Evolutionary conservation across 345 rosid species (phyloP).

Genomic region (Brassica nigra): DNA sequence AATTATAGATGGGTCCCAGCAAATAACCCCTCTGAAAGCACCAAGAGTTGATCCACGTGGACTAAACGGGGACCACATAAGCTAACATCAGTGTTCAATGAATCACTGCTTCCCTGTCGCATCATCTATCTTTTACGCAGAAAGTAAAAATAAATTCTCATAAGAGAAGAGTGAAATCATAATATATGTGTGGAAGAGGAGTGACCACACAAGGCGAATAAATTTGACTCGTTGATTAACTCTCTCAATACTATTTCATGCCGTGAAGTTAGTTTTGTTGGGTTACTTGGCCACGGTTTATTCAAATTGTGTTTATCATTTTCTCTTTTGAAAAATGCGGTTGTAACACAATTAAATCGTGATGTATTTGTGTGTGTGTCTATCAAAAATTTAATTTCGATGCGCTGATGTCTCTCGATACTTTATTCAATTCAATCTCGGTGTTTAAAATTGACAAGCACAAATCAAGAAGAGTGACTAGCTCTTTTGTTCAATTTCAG

Average conservation of each 20-base stretch:
- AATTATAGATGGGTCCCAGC: conserved; percentile 33
- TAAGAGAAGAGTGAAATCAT: conserved; percentile 24
- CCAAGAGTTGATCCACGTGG: conserved; percentile 32
- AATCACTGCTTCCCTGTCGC: conserved; percentile 35
- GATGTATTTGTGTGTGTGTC: conserved; percentile 1
- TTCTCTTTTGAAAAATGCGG: neutral
- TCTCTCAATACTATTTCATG: conserved; percentile 5
- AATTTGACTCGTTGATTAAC: conserved; percentile 13
- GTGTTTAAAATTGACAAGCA: neutral
- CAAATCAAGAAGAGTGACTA: neutral
- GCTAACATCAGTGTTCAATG: conserved; percentile 31
- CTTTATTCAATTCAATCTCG: neutral
- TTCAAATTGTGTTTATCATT: neutral
- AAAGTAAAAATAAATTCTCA: conserved; percentile 6
- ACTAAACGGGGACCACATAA: conserved; percentile 19
- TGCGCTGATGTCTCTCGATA: neutral
- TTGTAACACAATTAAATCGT: neutral
- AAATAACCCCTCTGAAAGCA: conserved; percentile 12
- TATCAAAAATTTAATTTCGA: neutral
- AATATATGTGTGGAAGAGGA: conserved; percentile 17
- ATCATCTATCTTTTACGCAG: conserved; percentile 35
- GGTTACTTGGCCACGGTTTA: neutral
- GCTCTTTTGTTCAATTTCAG: neutral
- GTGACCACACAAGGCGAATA: conserved; percentile 27
- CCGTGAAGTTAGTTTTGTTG: conserved; percentile 10